Evolutionary conservation across 306 rosid species (phyloP), one percentile per base, ranked within the genome.

Genomic region (Ziziphus jujuba): DNA sequence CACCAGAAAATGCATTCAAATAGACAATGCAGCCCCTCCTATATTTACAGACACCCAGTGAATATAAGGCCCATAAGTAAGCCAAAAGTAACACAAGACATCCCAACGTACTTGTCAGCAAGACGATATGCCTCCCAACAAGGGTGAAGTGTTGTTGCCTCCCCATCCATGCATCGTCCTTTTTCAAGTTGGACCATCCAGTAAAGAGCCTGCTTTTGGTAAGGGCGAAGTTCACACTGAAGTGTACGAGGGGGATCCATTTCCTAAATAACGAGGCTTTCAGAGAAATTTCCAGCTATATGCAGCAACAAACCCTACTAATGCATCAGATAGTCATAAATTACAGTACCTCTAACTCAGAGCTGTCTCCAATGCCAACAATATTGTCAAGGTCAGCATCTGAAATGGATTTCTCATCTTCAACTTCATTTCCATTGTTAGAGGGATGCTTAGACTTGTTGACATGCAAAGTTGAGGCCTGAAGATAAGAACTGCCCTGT

Each of bases 111-210:
- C 98, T 86, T 80, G 81, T 92, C 95, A 48, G 82, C 89, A 63
- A 92, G 82, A 66, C 9, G 86, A 83, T 92, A 89, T 58, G 91
- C 92, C 81, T 86, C 98, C 97, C 98, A 92, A 75, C 98, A 89
- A 51, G 98, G 98, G 77, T 92, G 98, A 79, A 92, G 91, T 44
- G 95, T 87, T 67, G 90, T 81, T 68, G 88, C 80, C 4, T 82
- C 92, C 72, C 77, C 83, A 66, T 86, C 95, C 70, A 62, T 76
- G 59, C 75, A 59, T 52, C 62, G 84, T 70, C 98, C 98, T 79
- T 83, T 89, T 91, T 92, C 97, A 61, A 87, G 79, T 60, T 81
- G 91, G 75, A 72, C 45, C 98, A 92, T 92, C 97, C 96, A 92
- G 74, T 81, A 64, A 76, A 92, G 91, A 61, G 98, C 98, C 71